Evolutionary conservation across 257 asterid genomes (phyloP).

Genomic region (Avicennia marina): DNA sequence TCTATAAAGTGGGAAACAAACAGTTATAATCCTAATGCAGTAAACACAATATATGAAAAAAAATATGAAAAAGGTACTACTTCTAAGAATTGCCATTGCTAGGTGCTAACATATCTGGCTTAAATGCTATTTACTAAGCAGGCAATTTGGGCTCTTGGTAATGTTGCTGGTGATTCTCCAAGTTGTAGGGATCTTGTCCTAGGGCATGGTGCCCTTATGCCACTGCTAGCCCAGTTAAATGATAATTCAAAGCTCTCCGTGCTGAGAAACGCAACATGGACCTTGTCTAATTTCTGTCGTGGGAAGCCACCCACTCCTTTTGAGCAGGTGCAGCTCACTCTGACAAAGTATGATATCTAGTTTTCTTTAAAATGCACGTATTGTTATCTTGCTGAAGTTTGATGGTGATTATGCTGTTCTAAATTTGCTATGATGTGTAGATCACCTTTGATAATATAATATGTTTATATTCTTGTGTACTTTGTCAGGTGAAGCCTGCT

Average conservation of each 20-base stretch:
- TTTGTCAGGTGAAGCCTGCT: conserved; percentile 49
- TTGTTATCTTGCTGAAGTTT: conserved; percentile 2
- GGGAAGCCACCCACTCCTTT: conserved; percentile 93
- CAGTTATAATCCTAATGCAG: too few relatives aligned
- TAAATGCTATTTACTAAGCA: conserved; percentile 26
- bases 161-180: conserved; percentile 92
- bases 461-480: neutral
- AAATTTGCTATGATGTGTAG: neutral
- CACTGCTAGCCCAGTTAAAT: conserved; percentile 67
- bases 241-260: conserved; percentile 76
- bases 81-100: too few relatives aligned
- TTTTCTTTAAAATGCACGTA: neutral
- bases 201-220: conserved; percentile 62
- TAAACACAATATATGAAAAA: too few relatives aligned
- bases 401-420: conserved; percentile 2
- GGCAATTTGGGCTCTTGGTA: conserved; percentile 97
- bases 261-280: conserved; percentile 94
- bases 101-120: conserved; percentile 15
- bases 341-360: conserved; percentile 3
- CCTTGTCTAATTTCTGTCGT: conserved; percentile 85
- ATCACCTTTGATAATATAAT: too few relatives aligned
- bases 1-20: too few relatives aligned
- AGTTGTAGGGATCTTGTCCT: conserved; percentile 92
- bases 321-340: conserved; percentile 50
- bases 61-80: too few relatives aligned